Percentiles rank a stretch among this genome's conserved stretches.
Conservation (phyloP, 805 yeast genomes). For the Nakazawaea siamensis region DNA sequence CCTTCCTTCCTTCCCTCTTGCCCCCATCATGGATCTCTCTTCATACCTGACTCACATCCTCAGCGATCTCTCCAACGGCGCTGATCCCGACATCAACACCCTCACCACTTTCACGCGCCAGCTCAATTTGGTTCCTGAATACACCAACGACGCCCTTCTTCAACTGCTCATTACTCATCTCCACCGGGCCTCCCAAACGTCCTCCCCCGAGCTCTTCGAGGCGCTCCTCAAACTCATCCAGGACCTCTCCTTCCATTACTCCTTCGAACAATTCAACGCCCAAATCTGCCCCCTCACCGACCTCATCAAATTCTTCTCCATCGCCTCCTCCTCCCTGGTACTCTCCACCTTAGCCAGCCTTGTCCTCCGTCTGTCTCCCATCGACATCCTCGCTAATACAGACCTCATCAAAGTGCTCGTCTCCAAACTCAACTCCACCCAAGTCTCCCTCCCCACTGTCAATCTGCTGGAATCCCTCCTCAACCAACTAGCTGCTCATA, state of each 20-base stretch:
- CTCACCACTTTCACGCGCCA: background rate
- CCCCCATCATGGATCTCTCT: too few relatives aligned
- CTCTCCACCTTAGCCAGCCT: background rate
- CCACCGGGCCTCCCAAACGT: background rate
- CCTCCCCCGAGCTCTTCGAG: background rate
- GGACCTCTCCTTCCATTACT: background rate
- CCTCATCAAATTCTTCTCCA: background rate
- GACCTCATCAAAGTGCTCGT: conserved; percentile 7
- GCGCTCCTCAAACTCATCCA: conserved; percentile 3
- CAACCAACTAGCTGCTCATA: too few relatives aligned
- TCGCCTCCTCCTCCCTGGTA: background rate
- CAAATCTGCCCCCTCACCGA: conserved; percentile 1
- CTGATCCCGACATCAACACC: background rate
- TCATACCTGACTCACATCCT: too few relatives aligned
- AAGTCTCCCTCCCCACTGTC: background rate
- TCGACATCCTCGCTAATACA: conserved; percentile 8
- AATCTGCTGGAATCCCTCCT: conserved; percentile 2
- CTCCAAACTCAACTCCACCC: background rate
- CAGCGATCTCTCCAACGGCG: too few relatives aligned
- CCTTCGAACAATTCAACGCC: conserved; percentile 1
- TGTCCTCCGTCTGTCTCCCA: conserved; percentile 3
- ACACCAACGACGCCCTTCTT: background rate
- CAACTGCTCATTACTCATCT: background rate
- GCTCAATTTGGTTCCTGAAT: background rate
- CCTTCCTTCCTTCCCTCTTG: too few relatives aligned